phyloP scores from a whole-genome alignment of 2,329 filamentous ascomycete species.

The Aspergillus hiratsukae region DNA sequence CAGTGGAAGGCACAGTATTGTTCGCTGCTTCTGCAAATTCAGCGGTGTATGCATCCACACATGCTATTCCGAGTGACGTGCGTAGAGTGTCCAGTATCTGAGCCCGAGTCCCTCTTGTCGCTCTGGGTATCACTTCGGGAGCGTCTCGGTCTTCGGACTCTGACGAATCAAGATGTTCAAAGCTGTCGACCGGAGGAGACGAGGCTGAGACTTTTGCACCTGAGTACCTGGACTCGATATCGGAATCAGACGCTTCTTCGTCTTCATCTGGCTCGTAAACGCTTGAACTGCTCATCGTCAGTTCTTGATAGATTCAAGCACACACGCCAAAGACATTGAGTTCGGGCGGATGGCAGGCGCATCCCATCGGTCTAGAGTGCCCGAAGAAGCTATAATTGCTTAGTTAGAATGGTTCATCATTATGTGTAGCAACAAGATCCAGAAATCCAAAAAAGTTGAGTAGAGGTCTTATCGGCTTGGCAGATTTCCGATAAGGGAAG shows the following conservation, averaged over 20 bases:
- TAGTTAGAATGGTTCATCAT: not conserved
- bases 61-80: constrained; percentile 34
- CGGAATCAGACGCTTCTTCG: constrained; percentile 20
- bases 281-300: constrained; percentile 36
- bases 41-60: constrained; percentile 48
- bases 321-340: constrained; percentile 21
- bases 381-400: not conserved
- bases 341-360: constrained; percentile 13
- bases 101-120: constrained; percentile 5
- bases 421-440: not conserved
- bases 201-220: constrained; percentile 5
- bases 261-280: constrained; percentile 31
- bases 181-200: constrained; percentile 6
- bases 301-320: constrained; percentile 49
- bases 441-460: not conserved
- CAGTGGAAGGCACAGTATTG: constrained; percentile 13
- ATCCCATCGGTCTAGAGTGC: constrained; percentile 21
- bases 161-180: not conserved
- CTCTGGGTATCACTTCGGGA: not conserved
- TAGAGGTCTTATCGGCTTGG: not conserved
- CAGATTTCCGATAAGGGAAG: constrained; percentile 19
- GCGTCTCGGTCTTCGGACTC: not conserved
- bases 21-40: constrained; percentile 56
- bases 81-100: constrained; percentile 11
- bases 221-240: constrained; percentile 12